Percentiles rank a stretch among this genome's conserved stretches.
These are phyloP conservation scores for Bipolaris oryzae DNA, from an alignment of 2,329 filamentous ascomycete genomes.

Conservation along the genomic window DNA sequence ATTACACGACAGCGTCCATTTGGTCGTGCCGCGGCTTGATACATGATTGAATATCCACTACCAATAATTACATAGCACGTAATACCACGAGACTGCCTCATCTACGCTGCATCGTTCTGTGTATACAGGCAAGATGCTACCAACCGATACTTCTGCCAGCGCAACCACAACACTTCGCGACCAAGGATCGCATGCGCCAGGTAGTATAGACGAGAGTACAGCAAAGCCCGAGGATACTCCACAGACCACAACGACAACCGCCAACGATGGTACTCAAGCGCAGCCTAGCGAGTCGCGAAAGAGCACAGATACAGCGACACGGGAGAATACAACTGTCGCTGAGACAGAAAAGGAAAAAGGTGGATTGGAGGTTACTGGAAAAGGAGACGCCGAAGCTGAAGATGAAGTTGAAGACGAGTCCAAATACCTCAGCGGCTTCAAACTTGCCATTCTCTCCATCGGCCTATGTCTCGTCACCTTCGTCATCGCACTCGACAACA, in stretches of 20 bases:
- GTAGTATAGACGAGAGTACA: background rate
- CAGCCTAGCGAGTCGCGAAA: background rate
- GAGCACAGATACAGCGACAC: background rate
- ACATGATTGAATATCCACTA: background rate
- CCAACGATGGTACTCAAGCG: background rate
- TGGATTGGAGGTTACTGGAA: background rate
- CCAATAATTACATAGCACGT: background rate
- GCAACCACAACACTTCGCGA: conserved; percentile 5
- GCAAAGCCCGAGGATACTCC: background rate
- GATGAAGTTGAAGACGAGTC: conserved; percentile 42
- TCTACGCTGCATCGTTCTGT: conserved; percentile 6
- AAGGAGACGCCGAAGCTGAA: background rate
- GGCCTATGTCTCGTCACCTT: conserved; percentile 47
- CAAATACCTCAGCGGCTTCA: conserved; percentile 43
- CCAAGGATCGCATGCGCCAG: background rate
- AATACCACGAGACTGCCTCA: background rate
- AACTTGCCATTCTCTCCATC: conserved; percentile 42
- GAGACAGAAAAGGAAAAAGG: background rate
- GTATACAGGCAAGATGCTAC: conserved; percentile 12
- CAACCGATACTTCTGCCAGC: background rate
- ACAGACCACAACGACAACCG: background rate
- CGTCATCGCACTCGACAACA: conserved; percentile 49
- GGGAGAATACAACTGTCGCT: background rate
- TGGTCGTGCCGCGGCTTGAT: background rate
- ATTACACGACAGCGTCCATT: background rate